Percentiles rank a stretch among this genome's conserved stretches.
Conservation (phyloP, 768 basidiomycete species). For the Artomyces pyxidatus region DNA sequence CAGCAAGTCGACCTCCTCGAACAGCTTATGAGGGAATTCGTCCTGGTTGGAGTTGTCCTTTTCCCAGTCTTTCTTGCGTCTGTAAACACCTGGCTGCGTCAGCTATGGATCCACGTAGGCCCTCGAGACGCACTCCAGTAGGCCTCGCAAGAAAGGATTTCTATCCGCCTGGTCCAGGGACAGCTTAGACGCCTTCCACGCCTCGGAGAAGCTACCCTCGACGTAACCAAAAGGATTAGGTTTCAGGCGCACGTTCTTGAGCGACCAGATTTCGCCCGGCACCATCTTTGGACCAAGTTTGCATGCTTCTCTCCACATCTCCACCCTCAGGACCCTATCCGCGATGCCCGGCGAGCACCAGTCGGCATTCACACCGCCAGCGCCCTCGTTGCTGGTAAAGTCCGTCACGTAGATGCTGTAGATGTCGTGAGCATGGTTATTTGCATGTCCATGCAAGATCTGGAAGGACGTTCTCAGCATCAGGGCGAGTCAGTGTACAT, state of each 20-base stretch:
- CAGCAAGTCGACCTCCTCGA: conserved; percentile 6
- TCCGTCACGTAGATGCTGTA: conserved; percentile 16
- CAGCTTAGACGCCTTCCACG: conserved; percentile 11
- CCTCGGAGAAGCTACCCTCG: conserved; percentile 13
- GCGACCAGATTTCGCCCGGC: conserved; percentile 16
- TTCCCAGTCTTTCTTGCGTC: conserved; percentile 16
- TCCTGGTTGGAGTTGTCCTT: conserved; percentile 2
- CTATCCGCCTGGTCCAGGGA: conserved; percentile 2
- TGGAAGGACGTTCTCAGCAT: background rate
- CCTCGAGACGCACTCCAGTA: conserved; percentile 10
- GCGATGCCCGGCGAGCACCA: conserved; percentile 13
- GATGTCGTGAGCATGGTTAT: conserved; percentile 8
- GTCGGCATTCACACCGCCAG: conserved; percentile 1
- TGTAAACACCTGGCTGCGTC: background rate
- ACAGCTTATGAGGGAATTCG: conserved; percentile 10
- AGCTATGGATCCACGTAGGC: background rate
- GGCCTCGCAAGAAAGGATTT: background rate
- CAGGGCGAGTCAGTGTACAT: too few relatives aligned
- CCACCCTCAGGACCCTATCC: conserved; percentile 13
- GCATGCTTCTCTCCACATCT: conserved; percentile 16
- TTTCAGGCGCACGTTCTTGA: conserved; percentile 15
- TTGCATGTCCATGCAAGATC: conserved; percentile 12
- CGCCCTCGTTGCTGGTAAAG: conserved; percentile 11
- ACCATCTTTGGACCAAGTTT: conserved; percentile 8
- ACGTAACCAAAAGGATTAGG: conserved; percentile 5